phyloP scores from a whole-genome alignment of 129 eudicot genomes.

The Erigeron canadensis region DNA sequence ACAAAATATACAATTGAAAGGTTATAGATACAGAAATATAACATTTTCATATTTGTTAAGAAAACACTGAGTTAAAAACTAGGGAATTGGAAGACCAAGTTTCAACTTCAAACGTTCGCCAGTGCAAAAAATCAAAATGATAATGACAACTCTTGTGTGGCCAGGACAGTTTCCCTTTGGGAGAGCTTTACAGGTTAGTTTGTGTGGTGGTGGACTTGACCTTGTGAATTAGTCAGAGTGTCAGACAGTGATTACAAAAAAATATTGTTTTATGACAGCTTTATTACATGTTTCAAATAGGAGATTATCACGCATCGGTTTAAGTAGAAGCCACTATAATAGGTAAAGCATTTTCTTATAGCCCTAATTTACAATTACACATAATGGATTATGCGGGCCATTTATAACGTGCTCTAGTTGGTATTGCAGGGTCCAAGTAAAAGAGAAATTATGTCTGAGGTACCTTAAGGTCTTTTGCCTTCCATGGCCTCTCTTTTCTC shows the following conservation, averaged over 20 bases:
- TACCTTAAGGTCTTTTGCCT: constrained; percentile 89
- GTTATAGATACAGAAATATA: background rate
- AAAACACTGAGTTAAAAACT: background rate
- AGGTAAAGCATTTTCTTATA: constrained; percentile 2
- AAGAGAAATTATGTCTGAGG: background rate
- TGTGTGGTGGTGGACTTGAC: background rate
- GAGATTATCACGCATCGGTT: constrained; percentile 13
- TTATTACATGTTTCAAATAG: constrained; percentile 3
- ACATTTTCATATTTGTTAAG: background rate
- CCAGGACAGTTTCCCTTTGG: no score
- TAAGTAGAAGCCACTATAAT: background rate
- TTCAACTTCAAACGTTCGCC: no score
- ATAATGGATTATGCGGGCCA: background rate
- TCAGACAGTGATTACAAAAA: background rate
- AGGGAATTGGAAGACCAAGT: no score
- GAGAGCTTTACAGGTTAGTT: background rate
- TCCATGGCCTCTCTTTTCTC: constrained; percentile 98
- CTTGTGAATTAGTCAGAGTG: background rate
- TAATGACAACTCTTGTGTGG: no score
- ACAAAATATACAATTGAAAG: background rate
- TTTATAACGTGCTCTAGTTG: background rate
- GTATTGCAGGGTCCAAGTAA: background rate
- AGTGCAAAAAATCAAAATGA: no score
- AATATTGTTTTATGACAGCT: background rate
- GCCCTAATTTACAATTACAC: background rate